Base-by-base conservation (phyloP, 1,284 basidiomycete genomes). In the Pseudozyma tsukubaensis region DNA sequence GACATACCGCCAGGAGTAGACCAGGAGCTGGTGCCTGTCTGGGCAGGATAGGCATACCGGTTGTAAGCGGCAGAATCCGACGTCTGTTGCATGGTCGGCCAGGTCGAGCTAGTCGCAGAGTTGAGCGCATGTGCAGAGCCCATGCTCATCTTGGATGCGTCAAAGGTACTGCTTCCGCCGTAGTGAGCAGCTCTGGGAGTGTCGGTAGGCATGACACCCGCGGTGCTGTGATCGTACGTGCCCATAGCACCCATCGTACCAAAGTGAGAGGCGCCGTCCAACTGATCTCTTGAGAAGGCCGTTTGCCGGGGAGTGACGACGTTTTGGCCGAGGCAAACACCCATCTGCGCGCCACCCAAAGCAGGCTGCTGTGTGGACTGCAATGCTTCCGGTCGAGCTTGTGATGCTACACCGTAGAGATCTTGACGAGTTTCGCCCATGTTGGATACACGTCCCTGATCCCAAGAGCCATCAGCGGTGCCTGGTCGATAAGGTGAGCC, bases 401-500 rank as follows among this genome's bases (percentile, higher is more conserved):
- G 63, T 9, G 63, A 72, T 0, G 67, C 34, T 43, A 45, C 35
- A 8, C 49, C 57, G 14, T 55, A 70, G 29, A 70, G 8, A 19
- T 70, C 67, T 34, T 58, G 61, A 13, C 67, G 61, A 12, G 56
- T 43, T 8, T 70, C 61, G 24, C 43, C 57, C 39, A 70, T 34
- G 44, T 43, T 50, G 0, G 67, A 55, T 7, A 51, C 44, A 32
- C 58, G 44, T n/a, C n/a, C 18, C 19, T 70, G 67, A 29, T 64
- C 61, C 67, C 67, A 70, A n/a, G 53, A 53, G 43, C 57, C 54
- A 39, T 70, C 67, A 12, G 61, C 67, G 2, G 67, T 70, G 12
- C 57, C 53, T 0, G 67, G 61, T 32, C 67, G 56, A 21, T 70
- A 70, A 12, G 67, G 67, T 29, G 67, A 70, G 39, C 50, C 58